A percentile compares a stretch with the other conserved stretches of the same genome.
Conservation (phyloP, 768 basidiomycete genomes). For the Mycena vitilis region DNA sequence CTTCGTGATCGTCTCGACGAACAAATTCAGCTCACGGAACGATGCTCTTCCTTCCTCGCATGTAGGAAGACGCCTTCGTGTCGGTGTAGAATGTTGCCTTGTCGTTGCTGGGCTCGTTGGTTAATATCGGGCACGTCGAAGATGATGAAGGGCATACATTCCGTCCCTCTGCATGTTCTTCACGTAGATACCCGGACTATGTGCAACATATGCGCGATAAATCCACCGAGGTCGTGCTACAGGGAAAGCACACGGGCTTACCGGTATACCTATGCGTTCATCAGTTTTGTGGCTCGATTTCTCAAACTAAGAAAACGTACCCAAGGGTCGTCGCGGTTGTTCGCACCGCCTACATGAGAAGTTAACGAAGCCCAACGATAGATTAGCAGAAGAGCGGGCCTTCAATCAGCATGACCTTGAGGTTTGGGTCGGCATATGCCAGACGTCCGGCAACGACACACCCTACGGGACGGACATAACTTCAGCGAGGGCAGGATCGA, state of each 20-base stretch:
- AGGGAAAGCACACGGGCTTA: slow-evolving; percentile 31
- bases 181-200: slow-evolving; percentile 74
- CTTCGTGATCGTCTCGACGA: neutral
- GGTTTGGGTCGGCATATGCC: slow-evolving; percentile 76
- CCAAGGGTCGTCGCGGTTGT: slow-evolving; percentile 82
- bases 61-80: slow-evolving; percentile 63
- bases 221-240: too few species aligned
- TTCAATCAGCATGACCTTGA: slow-evolving; percentile 83
- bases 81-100: slow-evolving; percentile 81
- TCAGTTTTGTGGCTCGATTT: neutral
- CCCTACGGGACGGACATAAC: slow-evolving; percentile 46
- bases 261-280: slow-evolving; percentile 57
- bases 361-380: neutral
- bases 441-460: slow-evolving; percentile 77
- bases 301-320: slow-evolving; percentile 36
- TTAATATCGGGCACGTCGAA: neutral
- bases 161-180: slow-evolving; percentile 79
- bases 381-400: slow-evolving; percentile 49
- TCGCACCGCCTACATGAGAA: slow-evolving; percentile 62
- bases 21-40: slow-evolving; percentile 63
- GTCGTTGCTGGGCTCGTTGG: slow-evolving; percentile 64
- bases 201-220: neutral
- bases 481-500: neutral
- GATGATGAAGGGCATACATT: slow-evolving; percentile 55
- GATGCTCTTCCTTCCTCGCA: slow-evolving; percentile 73